Percentiles rank a stretch among this genome's conserved stretches.
Conservation (phyloP, 257 asterid species). For the Thymus mandschuricus region DNA sequence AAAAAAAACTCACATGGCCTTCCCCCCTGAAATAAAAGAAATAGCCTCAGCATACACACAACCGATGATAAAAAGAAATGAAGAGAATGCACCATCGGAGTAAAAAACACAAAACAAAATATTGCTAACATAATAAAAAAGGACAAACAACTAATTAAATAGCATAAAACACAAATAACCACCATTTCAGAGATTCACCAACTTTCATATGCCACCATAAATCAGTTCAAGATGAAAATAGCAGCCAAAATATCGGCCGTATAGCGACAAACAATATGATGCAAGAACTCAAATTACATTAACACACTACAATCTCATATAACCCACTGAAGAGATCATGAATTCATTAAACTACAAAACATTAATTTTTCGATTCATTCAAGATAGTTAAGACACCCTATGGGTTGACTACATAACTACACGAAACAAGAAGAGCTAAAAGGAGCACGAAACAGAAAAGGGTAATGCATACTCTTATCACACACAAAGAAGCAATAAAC, state of each 20-base stretch:
- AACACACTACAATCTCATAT: neutral
- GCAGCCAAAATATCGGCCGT: neutral
- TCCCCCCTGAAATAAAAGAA: constrained; percentile 54
- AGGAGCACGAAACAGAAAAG: neutral
- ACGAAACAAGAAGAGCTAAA: neutral
- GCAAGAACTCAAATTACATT: neutral
- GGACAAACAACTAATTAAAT: neutral
- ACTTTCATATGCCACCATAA: neutral
- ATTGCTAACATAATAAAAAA: neutral
- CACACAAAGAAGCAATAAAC: neutral
- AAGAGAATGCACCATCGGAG: constrained; percentile 1
- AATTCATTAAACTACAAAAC: neutral
- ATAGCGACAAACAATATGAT: neutral
- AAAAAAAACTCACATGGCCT: constrained; percentile 68
- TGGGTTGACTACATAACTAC: neutral
- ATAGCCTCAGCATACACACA: constrained; percentile 25
- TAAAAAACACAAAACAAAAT: neutral
- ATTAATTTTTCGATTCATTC: neutral
- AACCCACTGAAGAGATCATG: neutral
- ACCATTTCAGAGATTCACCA: neutral
- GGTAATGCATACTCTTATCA: neutral
- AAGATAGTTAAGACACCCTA: neutral
- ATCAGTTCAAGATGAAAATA: neutral
- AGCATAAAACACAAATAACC: neutral
- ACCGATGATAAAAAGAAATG: constrained; percentile 10